Evolutionary conservation across 371 early-diverging fungal genomes (phyloP).

Genomic region (Neoconidiobolus thromboides): DNA sequence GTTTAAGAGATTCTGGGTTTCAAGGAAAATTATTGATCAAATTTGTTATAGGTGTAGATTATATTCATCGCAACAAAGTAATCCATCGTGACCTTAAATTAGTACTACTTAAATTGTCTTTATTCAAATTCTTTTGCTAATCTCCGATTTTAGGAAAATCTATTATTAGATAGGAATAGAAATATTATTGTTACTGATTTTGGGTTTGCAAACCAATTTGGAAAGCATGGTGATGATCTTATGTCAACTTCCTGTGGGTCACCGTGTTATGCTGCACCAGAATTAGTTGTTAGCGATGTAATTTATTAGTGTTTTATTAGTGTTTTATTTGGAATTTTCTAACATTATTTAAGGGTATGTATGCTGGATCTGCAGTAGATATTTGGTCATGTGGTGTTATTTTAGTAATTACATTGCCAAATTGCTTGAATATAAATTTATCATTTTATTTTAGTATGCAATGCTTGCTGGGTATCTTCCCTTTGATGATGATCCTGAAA

Average conservation of each 20-base stretch:
- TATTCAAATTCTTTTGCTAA: background rate
- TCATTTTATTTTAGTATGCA: conserved; percentile 30
- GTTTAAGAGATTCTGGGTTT: background rate
- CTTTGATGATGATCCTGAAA: conserved; percentile 95
- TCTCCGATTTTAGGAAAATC: conserved; percentile 46
- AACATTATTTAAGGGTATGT: conserved; percentile 30
- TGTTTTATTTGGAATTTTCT: too few species aligned
- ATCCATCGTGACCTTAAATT: conserved; percentile 93
- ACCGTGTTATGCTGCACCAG: conserved; percentile 96
- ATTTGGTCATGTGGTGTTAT: conserved; percentile 93
- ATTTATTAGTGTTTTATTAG: too few species aligned
- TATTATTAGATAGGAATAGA: conserved; percentile 61
- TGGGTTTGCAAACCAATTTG: conserved; percentile 93
- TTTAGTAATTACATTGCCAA: conserved; percentile 11
- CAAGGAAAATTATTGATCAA: background rate
- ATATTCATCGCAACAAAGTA: conserved; percentile 70
- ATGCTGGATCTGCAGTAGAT: conserved; percentile 90
- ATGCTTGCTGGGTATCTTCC: conserved; percentile 97
- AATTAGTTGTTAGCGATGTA: conserved; percentile 73
- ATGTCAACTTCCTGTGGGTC: conserved; percentile 87
- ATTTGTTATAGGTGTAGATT: conserved; percentile 44
- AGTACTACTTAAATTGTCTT: conserved; percentile 18
- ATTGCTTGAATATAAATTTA: too few species aligned
- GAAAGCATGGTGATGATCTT: conserved; percentile 38
- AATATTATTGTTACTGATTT: conserved; percentile 95